A percentile compares a stretch with the other conserved stretches of the same genome.
phyloP scores from a whole-genome alignment of 179 eudicot genomes.

The Camellia oleifera region DNA sequence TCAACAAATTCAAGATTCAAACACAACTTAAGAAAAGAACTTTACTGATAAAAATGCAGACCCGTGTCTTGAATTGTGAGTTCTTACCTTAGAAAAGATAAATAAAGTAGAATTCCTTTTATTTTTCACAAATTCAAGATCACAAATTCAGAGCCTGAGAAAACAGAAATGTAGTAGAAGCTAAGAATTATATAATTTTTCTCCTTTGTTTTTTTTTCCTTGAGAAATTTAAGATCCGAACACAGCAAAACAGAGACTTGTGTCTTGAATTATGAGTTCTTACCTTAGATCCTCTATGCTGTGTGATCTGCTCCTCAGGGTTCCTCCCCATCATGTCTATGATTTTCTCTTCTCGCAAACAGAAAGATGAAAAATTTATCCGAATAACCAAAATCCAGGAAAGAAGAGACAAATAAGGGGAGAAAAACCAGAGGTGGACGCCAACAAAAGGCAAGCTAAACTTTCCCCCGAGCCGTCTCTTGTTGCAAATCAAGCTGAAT shows the following conservation, averaged over 20 bases:
- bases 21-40: background rate
- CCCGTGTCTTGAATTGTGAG: background rate
- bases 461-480: background rate
- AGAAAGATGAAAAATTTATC: background rate
- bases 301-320: constrained; percentile 16
- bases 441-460: background rate
- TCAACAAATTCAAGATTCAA: constrained; percentile 1
- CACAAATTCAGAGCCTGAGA: too few relatives aligned
- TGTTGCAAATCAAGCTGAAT: background rate
- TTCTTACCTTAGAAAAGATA: too few relatives aligned
- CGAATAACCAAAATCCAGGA: background rate
- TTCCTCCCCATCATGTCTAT: constrained; percentile 23
- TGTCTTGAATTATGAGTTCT: background rate
- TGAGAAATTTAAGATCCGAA: background rate
- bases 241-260: background rate
- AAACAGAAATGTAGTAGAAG: too few relatives aligned
- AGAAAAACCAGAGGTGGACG: background rate
- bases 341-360: background rate
- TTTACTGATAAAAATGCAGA: background rate
- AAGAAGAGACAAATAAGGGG: background rate
- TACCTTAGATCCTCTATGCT: constrained; percentile 24
- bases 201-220: too few relatives aligned
- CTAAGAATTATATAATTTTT: too few relatives aligned
- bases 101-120: too few relatives aligned
- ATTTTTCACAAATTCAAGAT: too few relatives aligned